These are phyloP conservation scores for Rutidosis leptorrhynchoides DNA, from an alignment of 129 eudicot genomes.

Conservation along the genomic window DNA sequence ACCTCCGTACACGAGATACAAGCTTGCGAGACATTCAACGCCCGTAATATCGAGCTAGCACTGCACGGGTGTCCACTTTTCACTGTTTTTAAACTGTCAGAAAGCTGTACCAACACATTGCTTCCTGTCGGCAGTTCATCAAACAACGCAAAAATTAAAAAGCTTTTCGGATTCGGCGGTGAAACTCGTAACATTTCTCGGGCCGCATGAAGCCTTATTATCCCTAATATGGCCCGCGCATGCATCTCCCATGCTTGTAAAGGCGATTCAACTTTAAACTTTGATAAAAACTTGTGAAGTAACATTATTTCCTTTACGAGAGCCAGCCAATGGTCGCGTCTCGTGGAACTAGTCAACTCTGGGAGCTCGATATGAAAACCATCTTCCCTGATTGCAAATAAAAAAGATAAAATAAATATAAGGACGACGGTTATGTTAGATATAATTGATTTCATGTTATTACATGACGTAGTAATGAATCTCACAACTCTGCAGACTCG, in stretches of 20 bases:
- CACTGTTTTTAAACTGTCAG: constrained; percentile 45
- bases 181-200: constrained; percentile 85
- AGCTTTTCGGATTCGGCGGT: constrained; percentile 73
- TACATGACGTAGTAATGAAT: constrained; percentile 27
- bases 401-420: neutral
- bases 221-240: constrained; percentile 72
- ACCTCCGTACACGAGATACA: constrained; percentile 29
- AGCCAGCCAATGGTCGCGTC: constrained; percentile 95
- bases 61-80: constrained; percentile 60
- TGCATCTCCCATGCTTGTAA: constrained; percentile 80
- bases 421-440: neutral
- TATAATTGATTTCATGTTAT: neutral
- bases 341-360: constrained; percentile 84
- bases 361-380: constrained; percentile 68
- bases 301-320: constrained; percentile 63
- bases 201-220: constrained; percentile 86
- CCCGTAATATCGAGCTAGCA: constrained; percentile 75
- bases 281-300: constrained; percentile 53
- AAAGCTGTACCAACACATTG: constrained; percentile 62
- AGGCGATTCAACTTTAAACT: constrained; percentile 47
- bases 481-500: constrained; percentile 78
- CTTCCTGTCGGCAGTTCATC: constrained; percentile 86
- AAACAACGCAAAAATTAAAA: constrained; percentile 62
- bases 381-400: constrained; percentile 49
- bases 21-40: constrained; percentile 48